Evolutionary conservation across 768 basidiomycete genomes (phyloP).

Genomic region (Dioszegia aurantiaca): DNA sequence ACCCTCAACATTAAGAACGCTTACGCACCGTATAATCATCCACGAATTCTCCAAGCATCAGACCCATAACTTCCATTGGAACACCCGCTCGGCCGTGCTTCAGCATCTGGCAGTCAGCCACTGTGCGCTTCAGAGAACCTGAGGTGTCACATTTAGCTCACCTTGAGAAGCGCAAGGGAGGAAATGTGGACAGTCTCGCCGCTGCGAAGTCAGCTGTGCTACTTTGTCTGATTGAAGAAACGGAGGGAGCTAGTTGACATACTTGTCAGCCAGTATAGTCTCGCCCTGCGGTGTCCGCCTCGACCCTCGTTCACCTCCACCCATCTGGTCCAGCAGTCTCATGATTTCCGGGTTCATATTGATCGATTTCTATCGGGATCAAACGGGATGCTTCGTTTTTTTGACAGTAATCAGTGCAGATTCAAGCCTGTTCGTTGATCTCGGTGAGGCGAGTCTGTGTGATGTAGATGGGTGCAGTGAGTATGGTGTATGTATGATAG

Average conservation of each 20-base stretch:
- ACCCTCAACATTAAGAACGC: too few species aligned
- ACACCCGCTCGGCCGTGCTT: slow-evolving; percentile 99
- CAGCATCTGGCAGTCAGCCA: slow-evolving; percentile 69
- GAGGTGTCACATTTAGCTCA: slow-evolving; percentile 47
- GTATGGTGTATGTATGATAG: background rate
- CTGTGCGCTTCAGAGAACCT: background rate
- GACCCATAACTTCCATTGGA: slow-evolving; percentile 94
- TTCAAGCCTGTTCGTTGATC: too few species aligned
- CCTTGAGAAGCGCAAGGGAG: slow-evolving; percentile 93
- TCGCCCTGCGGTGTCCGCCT: slow-evolving; percentile 28
- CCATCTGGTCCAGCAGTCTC: slow-evolving; percentile 28
- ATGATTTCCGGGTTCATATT: slow-evolving; percentile 33
- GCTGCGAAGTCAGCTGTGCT: slow-evolving; percentile 32
- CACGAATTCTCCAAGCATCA: slow-evolving; percentile 96
- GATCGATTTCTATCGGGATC: background rate
- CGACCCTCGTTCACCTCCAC: slow-evolving; percentile 22
- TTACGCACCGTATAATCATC: slow-evolving; percentile 73
- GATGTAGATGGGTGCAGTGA: too few species aligned
- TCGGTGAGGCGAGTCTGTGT: too few species aligned
- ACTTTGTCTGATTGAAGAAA: background rate
- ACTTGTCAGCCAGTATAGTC: slow-evolving; percentile 48
- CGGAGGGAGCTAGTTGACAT: slow-evolving; percentile 17
- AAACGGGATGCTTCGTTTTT: background rate
- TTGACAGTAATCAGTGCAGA: background rate
- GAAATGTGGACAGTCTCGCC: slow-evolving; percentile 80